Evolutionary conservation across 2,329 filamentous ascomycete genomes (phyloP), one percentile per base, ranked within the genome.

Genomic region (Fusarium haematococcum): DNA sequence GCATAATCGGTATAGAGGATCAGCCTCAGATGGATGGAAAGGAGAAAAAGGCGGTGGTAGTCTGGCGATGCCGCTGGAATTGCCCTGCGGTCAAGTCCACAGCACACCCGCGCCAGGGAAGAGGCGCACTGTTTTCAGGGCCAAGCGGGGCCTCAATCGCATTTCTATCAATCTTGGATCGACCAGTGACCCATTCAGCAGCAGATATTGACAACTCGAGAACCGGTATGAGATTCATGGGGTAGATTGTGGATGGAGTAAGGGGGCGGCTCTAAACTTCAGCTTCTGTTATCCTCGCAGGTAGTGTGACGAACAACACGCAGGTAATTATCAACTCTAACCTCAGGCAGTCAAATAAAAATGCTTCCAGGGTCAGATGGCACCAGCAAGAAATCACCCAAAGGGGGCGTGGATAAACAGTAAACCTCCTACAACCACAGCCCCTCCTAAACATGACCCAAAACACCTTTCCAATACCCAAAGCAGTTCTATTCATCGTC

Each of bases 401-500:
- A 50, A 50, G 25, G 45, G 4, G 25, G 16, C 9, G 45, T 50
- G 25, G 16, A 7, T 30, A 9, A 14, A n/a, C 7, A 43, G 41
- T 23, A 10, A 2, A 41, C n/a, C 37, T 45, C 20, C 13, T 45
- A 16, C 13, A 5, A 5, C 9, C 5, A 9, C 25, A 50, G 25
- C 45, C 25, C 67, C n/a, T 48, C 25, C 52, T 37, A 18, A 75
- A 54, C 54, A 61, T 30, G 10, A 48, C 20, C 27, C 25, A 52
- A 50, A 30, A 52, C 48, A 30, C 27, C 48, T 32, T 52, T 30
- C n/a, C 18, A 52, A 52, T 52, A 13, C 6, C 43, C 18, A 52
- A n/a, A 52, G 3, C 39, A 4, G 7, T 2, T 58, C 56, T 67
- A 65, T 37, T 69, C 62, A n/a, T 68, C 56, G 3, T 65, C 61